phyloP scores from a whole-genome alignment of 2,329 filamentous ascomycete genomes.

The Hansfordia pulvinata region DNA sequence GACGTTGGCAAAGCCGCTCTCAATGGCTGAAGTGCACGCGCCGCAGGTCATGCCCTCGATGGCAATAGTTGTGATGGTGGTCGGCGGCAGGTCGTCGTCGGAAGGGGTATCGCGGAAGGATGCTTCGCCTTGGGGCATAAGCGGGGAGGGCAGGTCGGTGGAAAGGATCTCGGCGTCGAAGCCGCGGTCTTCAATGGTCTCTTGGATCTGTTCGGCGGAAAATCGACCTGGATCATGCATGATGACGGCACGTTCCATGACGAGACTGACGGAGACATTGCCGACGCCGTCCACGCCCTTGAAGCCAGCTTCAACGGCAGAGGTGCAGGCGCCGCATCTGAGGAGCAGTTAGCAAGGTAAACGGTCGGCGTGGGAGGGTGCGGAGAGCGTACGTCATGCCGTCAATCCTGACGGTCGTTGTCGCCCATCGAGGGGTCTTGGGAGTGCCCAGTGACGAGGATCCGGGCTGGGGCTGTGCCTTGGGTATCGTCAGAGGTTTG shows the following conservation, averaged over 20 bases:
- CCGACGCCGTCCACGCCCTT: constrained; percentile 68
- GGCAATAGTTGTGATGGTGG: constrained; percentile 60
- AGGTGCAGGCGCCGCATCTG: constrained; percentile 86
- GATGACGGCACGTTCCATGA: constrained; percentile 92
- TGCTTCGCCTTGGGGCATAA: constrained; percentile 23
- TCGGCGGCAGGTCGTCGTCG: constrained; percentile 23
- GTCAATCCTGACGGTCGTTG: constrained; percentile 79
- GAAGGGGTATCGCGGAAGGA: constrained; percentile 17
- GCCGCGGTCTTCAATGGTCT: constrained; percentile 81
- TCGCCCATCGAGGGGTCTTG: constrained; percentile 56
- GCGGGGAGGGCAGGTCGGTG: constrained; percentile 54
- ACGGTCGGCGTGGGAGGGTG: neutral
- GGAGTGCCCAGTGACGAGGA: constrained; percentile 19
- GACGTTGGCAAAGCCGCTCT: constrained; percentile 65
- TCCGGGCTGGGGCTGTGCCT: no score
- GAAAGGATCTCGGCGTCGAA: constrained; percentile 87
- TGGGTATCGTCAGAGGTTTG: no score
- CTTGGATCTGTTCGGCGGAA: constrained; percentile 60
- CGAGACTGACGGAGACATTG: constrained; percentile 79
- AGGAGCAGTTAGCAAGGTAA: constrained; percentile 20
- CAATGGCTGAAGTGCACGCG: constrained; percentile 75
- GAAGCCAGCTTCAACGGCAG: constrained; percentile 87
- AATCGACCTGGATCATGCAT: constrained; percentile 72
- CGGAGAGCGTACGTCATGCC: constrained; percentile 53
- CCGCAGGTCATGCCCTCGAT: constrained; percentile 87